Conservation (phyloP, 176 grass and related monocot species). For the Phoenix roebelenii region DNA sequence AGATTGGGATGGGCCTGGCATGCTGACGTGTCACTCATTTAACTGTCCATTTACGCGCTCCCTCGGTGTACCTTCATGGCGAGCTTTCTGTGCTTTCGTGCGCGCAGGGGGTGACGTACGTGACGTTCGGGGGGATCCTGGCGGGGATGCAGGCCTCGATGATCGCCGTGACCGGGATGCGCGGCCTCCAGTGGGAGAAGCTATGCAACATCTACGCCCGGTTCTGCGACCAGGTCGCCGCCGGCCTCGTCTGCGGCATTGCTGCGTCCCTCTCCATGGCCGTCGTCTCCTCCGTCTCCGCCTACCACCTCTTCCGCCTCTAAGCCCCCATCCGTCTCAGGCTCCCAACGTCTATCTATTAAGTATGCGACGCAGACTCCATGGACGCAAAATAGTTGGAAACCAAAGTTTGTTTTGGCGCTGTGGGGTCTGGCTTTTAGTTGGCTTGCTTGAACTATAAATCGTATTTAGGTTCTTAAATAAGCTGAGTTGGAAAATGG, state of each 20-base stretch:
- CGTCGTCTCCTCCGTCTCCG: slow-evolving; percentile 48
- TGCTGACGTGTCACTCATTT: too few relatives aligned
- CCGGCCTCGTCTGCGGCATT: slow-evolving; percentile 43
- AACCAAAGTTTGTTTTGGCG: too few relatives aligned
- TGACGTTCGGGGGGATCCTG: slow-evolving; percentile 48
- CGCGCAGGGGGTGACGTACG: slow-evolving; percentile 39
- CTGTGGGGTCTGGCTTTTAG: too few relatives aligned
- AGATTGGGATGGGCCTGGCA: too few relatives aligned
- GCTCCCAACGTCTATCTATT: not conserved
- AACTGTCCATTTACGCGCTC: too few relatives aligned
- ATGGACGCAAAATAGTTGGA: too few relatives aligned
- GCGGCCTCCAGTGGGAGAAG: slow-evolving; percentile 63
- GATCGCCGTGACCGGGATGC: slow-evolving; percentile 41
- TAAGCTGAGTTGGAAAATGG: too few relatives aligned
- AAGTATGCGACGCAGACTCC: too few relatives aligned
- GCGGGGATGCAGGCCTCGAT: slow-evolving; percentile 53
- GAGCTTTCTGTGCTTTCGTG: not conserved
- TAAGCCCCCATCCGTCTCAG: slow-evolving; percentile 18
- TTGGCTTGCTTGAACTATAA: too few relatives aligned
- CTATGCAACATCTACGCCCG: slow-evolving; percentile 90
- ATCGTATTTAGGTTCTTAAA: too few relatives aligned
- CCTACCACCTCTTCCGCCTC: slow-evolving; percentile 59
- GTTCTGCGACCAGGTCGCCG: slow-evolving; percentile 77
- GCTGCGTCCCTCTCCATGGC: slow-evolving; percentile 35
- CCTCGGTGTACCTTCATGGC: not conserved